Conservation (phyloP, 2,329 filamentous ascomycete genomes). For the Furcasterigmium sp. region DNA sequence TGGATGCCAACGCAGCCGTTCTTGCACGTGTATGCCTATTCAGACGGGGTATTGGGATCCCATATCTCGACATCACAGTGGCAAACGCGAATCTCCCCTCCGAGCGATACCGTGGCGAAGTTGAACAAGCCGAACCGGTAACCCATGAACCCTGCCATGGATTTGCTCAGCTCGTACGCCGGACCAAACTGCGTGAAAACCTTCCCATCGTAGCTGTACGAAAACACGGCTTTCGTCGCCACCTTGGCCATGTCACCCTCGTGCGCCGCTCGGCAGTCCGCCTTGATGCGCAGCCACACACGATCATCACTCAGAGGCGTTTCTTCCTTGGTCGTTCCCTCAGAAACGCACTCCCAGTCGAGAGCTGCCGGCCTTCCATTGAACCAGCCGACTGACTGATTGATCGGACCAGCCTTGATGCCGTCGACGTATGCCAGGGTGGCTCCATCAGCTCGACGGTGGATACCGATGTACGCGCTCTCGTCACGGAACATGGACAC, state of each 20-base stretch:
- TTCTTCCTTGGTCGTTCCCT: constrained; percentile 16
- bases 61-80: neutral
- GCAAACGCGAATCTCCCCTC: constrained; percentile 7
- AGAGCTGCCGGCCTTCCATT: neutral
- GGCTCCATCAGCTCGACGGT: neutral
- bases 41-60: too few relatives aligned
- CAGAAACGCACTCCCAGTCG: constrained; percentile 23
- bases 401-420: neutral
- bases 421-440: neutral
- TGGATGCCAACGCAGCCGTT: too few relatives aligned
- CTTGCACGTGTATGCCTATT: too few relatives aligned
- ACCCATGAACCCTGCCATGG: constrained; percentile 41
- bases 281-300: constrained; percentile 15
- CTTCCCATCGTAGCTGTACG: constrained; percentile 37
- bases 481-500: constrained; percentile 46
- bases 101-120: constrained; percentile 32
- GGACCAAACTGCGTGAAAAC: constrained; percentile 29
- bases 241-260: neutral
- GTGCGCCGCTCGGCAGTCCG: constrained; percentile 9
- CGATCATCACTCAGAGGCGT: neutral
- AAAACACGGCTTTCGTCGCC: constrained; percentile 9
- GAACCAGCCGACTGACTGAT: neutral
- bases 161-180: constrained; percentile 26
- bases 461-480: constrained; percentile 47
- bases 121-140: constrained; percentile 46